Evolutionary conservation across 768 basidiomycete species (phyloP), one percentile per base, ranked within the genome.

Genomic region (Scleroderma bovista): DNA sequence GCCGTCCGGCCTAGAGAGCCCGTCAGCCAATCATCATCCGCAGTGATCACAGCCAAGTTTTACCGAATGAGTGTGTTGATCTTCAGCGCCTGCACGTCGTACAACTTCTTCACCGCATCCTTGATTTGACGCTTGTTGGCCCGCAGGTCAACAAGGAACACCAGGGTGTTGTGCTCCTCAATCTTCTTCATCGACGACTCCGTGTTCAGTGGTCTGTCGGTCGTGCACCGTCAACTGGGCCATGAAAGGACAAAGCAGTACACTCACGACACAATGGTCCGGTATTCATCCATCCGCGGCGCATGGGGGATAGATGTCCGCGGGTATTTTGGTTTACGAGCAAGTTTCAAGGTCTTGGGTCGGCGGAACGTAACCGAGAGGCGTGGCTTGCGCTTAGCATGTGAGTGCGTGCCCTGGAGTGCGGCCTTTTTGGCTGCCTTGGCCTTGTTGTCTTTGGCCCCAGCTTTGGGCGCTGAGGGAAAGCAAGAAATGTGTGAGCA

Each of bases 131-230:
- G 84, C 82, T 99, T 99, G 84, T 96, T 99, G 59, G 92, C 76
- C 68, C 83, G 85, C 70, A 97, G 64, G 71, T 97, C 94, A 47
- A 96, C 93, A 53, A 98, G 86, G 78, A 98, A 99, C 52, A 99
- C 96, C 51, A 98, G 82, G 29, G 96, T 99, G 74, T 99, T 98
- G 79, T 97, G 86, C 72, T 97, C 95, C 79, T 99, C 95, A 51
- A 99, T 99, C 83, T 99, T 96, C 83, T 97, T 95, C 95, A 98
- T 97, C 55, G 95, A 94, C 12, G 83, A 86, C 72, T 98, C 94
- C 15, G 93, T 95, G 83, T 93, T 95, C 69, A 93, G 69, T 16
- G 90, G 90, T 46, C 86, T 89, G 50, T 15, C 41, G 15, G 23
- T 15, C 19, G 16, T 26, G 17, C 38, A 44, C 45, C 44, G 55